phyloP scores from a whole-genome alignment of 352 stramenopile species.

The Phytophthora palmivora region DNA sequence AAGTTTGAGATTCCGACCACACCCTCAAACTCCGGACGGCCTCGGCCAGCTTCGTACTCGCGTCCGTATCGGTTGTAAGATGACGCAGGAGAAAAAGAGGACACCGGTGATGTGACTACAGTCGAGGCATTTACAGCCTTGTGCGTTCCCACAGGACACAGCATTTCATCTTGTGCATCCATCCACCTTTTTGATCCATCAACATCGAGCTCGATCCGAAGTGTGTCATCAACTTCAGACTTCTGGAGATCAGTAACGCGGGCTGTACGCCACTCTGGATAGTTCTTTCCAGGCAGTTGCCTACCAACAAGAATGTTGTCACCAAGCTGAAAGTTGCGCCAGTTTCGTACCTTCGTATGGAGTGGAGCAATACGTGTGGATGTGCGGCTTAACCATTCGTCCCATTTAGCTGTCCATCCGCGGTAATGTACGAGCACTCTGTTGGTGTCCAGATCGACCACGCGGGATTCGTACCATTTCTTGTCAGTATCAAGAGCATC shows the following conservation, averaged over 20 bases:
- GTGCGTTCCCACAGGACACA: slow-evolving; percentile 66
- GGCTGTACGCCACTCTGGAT: slow-evolving; percentile 69
- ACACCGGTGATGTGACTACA: slow-evolving; percentile 16
- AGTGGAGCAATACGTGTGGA: slow-evolving; percentile 92
- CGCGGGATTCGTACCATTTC: slow-evolving; percentile 83
- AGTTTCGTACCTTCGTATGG: slow-evolving; percentile 84
- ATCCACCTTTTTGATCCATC: slow-evolving; percentile 56
- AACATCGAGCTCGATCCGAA: slow-evolving; percentile 57
- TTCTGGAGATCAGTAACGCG: slow-evolving; percentile 46
- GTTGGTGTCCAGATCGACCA: slow-evolving; percentile 47
- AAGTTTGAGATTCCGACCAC: slow-evolving; percentile 83
- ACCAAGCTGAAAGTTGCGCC: slow-evolving; percentile 65
- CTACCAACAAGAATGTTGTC: slow-evolving; percentile 65
- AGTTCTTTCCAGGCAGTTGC: slow-evolving; percentile 40
- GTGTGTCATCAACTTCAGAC: slow-evolving; percentile 17
- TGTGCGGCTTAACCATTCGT: slow-evolving; percentile 94
- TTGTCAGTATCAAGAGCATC: slow-evolving; percentile 80
- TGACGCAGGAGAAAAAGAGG: slow-evolving; percentile 23
- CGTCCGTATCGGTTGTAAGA: slow-evolving; percentile 47
- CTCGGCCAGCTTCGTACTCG: slow-evolving; percentile 57
- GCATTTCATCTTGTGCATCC: slow-evolving; percentile 69
- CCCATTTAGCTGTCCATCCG: slow-evolving; percentile 96
- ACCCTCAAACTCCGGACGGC: slow-evolving; percentile 60
- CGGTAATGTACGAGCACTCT: slow-evolving; percentile 96
- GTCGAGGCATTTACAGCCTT: slow-evolving; percentile 53